Base-by-base conservation (phyloP, 2,329 filamentous ascomycete species). In the Xylariaceae sp. region DNA sequence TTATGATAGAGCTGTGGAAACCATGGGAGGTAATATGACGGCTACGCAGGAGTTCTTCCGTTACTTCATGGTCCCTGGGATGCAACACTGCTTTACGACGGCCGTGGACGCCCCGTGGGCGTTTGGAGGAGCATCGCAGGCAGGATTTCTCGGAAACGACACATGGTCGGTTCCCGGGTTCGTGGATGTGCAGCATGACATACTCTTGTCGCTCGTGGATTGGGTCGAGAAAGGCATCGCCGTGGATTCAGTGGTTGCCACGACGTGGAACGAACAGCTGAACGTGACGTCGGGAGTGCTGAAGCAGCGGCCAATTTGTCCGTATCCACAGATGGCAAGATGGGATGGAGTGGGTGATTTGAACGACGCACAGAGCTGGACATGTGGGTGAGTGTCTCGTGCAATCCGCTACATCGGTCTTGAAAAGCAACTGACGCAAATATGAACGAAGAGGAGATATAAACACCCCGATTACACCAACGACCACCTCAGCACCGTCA, bases 1-100 rank as follows among this genome's bases (percentile, higher is more conserved):
- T 51, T 73, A 72, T 57, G 57, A 68, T 36, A 58, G 56, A 18
- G 62, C 64, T 10, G 56, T 62, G 16, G 9, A 57, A 3, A 52
- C 56, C 6, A 69, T 66, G 63, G 63, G 61, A 1, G 61, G 66
- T 2, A 58, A 65, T 13, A 45, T 64, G 34, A 59, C 60, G 13
- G 53, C 48, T 9, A 73, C 76, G 17, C 77, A 75, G 2, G 72
- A 76, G 10, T 78, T 78, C 62, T 84, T 79, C 64, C 65, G 70
- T 0, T 75, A 76, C 58, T 82, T 82, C 60, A 69, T 67, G 17
- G 71, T 83, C n/a, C 78, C 78, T 0, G 80, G 80, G 0, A 78
- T 81, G 75, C 67, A 66, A 11, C 79, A 82, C 62, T 82, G 79
- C 58, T 50, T 56, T 17, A 36, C 55, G 50, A 66, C 69, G 6